Evolutionary conservation across 208 protist genomes (phyloP), one percentile per base, ranked within the genome.

Genomic region (Acanthamoeba castellanii): DNA sequence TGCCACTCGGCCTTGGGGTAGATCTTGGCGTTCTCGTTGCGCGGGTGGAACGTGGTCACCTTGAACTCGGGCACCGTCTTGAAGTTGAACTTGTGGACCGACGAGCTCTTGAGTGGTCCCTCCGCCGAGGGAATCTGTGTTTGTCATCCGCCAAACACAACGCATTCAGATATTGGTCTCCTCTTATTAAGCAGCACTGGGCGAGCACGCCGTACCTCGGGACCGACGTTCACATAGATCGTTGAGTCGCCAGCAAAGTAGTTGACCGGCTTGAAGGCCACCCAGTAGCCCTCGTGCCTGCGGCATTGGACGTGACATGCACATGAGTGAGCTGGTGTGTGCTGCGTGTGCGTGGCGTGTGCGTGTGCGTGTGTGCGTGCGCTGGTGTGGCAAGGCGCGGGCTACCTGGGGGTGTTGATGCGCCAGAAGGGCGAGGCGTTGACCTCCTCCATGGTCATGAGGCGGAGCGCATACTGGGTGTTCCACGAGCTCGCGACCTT

Each of bases 31-130:
- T 64, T 30, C n/a, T 27, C 66, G 70, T 61, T 94, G 20, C 45
- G 22, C 27, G 91, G 91, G 57, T 87, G 74, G 50, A 50, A 94
- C 47, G 32, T 45, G n/a, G 25, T 50, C n/a, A 94, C 57, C 45
- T 94, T 94, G 91, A 94, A 94, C 91, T 85, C 72, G 34, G 91
- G 91, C 32, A 94, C 70, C 20, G 91, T 94, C 61, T 94, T 94
- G 61, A 94, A 94, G 50, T 34, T 61, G 72, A 81, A 94, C 20
- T 6, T 66, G 34, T 81, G 52, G 9, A 27, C 1, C 11, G 27
- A 47, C 27, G 27, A 14, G 16, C 34, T 25, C 91, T 81, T 81
- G 27, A 94, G 57, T 16, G 66, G 55, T 32, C 91, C 91, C 61
- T 94, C 91, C 4, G 57, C 57, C 7, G 91, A 94, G 7, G 91